Conservation (phyloP, 2,329 filamentous ascomycete species). For the Chaetothyriales sp. region DNA sequence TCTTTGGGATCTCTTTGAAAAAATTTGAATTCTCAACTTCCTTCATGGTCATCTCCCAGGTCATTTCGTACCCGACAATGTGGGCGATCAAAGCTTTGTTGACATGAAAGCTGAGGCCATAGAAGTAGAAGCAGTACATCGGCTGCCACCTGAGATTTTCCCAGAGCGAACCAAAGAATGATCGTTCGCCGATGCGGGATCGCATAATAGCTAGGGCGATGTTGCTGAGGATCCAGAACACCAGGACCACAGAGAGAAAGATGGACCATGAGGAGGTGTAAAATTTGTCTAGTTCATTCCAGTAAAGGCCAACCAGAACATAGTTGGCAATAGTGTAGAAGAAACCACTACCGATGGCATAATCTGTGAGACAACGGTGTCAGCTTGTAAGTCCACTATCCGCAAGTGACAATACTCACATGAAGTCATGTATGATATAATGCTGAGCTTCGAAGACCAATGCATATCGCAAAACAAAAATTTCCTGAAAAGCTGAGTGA, state of each 20-base stretch:
- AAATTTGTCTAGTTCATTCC: constrained; percentile 50
- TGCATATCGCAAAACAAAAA: constrained; percentile 56
- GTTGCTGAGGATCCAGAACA: constrained; percentile 51
- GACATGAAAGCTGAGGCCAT: constrained; percentile 55
- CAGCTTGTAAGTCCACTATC: constrained; percentile 4
- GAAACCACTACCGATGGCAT: constrained; percentile 54
- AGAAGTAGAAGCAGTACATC: constrained; percentile 60
- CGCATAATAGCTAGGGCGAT: constrained; percentile 48
- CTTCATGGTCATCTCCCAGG: constrained; percentile 72
- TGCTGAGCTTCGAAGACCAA: constrained; percentile 51
- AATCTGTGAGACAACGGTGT: constrained; percentile 28
- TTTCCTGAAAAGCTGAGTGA: constrained; percentile 61
- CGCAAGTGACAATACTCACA: constrained; percentile 33
- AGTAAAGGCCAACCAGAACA: constrained; percentile 56
- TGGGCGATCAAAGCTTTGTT: constrained; percentile 65
- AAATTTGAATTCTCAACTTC: constrained; percentile 70
- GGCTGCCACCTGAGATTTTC: constrained; percentile 51
- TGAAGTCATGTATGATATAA: constrained; percentile 49
- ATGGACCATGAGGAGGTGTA: constrained; percentile 48
- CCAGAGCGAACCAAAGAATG: constrained; percentile 37
- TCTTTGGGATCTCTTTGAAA: constrained; percentile 68
- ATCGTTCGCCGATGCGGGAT: constrained; percentile 44
- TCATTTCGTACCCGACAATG: constrained; percentile 76
- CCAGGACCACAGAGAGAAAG: constrained; percentile 37
- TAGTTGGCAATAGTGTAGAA: constrained; percentile 55